These are phyloP conservation scores for Celoporthe dispersa DNA, from an alignment of 2,329 filamentous ascomycete genomes.

Conservation along the genomic window DNA sequence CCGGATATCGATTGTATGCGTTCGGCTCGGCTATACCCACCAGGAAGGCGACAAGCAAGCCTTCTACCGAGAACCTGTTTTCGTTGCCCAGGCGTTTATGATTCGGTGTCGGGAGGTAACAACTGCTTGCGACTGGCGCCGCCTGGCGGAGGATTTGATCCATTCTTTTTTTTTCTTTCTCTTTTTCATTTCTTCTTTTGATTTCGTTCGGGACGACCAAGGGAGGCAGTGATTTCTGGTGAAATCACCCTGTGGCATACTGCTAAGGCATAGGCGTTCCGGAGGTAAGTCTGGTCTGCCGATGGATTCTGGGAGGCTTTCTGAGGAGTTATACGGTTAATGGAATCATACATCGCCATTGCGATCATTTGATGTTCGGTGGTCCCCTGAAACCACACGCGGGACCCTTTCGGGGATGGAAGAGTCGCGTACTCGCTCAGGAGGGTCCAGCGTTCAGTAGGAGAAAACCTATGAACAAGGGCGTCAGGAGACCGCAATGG, in stretches of 20 bases:
- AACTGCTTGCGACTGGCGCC: conserved; percentile 6
- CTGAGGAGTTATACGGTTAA: background rate
- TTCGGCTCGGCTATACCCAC: conserved; percentile 1
- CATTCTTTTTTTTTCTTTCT: background rate
- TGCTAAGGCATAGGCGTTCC: conserved; percentile 27
- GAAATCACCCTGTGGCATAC: conserved; percentile 28
- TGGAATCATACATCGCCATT: background rate
- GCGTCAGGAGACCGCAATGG: background rate
- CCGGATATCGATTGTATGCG: background rate
- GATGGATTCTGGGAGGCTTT: conserved; percentile 2
- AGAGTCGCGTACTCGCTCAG: background rate
- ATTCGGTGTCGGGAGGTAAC: background rate
- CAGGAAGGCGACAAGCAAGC: background rate
- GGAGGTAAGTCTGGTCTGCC: conserved; percentile 11
- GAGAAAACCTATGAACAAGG: background rate
- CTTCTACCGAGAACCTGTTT: background rate
- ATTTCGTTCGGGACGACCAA: background rate
- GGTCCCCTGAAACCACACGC: background rate
- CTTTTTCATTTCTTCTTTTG: background rate
- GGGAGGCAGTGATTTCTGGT: conserved; percentile 10
- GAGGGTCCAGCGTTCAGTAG: background rate
- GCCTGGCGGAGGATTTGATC: background rate
- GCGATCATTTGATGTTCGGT: background rate
- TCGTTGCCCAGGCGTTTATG: background rate
- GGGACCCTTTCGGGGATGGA: background rate